Conservation (phyloP, 1,284 basidiomycete genomes). For the Ceraceosorus guamensis region DNA sequence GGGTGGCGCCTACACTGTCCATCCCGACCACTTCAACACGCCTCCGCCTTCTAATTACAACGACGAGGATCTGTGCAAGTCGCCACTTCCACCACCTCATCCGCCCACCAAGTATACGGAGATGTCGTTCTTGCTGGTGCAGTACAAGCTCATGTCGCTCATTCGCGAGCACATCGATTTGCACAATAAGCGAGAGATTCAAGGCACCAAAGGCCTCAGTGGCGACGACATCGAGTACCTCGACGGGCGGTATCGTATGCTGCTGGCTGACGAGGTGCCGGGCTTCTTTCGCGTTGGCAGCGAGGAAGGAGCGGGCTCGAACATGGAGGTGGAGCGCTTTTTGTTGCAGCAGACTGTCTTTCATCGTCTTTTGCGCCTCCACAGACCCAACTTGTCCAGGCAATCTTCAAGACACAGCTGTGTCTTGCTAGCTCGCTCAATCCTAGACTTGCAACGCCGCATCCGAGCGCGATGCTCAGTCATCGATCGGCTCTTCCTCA, state of each 20-base stretch:
- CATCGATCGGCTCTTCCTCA: conserved; percentile 36
- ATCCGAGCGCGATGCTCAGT: conserved; percentile 34
- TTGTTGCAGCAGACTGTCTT: conserved; percentile 42
- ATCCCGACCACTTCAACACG: conserved; percentile 40
- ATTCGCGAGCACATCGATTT: conserved; percentile 32
- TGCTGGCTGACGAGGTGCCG: conserved; percentile 29
- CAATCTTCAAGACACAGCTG: conserved; percentile 33
- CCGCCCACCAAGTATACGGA: conserved; percentile 35
- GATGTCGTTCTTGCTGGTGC: conserved; percentile 33
- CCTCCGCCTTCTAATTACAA: conserved; percentile 44
- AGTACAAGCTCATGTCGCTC: conserved; percentile 29
- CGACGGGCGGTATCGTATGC: conserved; percentile 26
- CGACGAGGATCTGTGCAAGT: conserved; percentile 32
- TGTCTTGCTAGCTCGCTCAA: conserved; percentile 37
- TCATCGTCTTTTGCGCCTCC: conserved; percentile 38
- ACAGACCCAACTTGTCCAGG: conserved; percentile 32
- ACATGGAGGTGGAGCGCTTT: conserved; percentile 40
- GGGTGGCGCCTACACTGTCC: conserved; percentile 26
- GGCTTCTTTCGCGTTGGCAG: conserved; percentile 36
- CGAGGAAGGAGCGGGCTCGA: conserved; percentile 16
- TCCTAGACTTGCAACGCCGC: conserved; percentile 42
- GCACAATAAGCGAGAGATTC: conserved; percentile 17
- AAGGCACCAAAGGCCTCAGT: conserved; percentile 16
- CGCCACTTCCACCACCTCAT: conserved; percentile 23
- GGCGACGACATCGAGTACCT: conserved; percentile 21